Conservation (phyloP, 768 basidiomycete genomes). For the Cystoderma amianthinum region DNA sequence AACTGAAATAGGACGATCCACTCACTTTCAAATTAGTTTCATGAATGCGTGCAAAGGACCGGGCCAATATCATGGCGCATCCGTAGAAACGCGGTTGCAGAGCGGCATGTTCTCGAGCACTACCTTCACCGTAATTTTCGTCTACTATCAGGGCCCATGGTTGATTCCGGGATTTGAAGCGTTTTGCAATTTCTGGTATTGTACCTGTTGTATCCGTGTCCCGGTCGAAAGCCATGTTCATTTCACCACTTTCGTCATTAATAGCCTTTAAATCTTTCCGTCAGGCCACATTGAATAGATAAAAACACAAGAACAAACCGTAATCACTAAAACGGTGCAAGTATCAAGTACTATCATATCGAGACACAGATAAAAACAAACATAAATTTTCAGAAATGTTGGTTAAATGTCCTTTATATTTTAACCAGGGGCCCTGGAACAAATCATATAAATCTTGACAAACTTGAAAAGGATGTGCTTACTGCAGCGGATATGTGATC, state of each 20-base stretch:
- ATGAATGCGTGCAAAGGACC: conserved; percentile 97
- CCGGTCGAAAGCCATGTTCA: conserved; percentile 87
- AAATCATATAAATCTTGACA: conserved; percentile 2
- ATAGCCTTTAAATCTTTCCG: conserved; percentile 45
- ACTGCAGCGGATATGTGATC: conserved; percentile 98
- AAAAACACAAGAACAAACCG: conserved; percentile 31
- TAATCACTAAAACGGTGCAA: conserved; percentile 58
- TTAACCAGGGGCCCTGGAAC: conserved; percentile 88
- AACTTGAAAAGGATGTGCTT: conserved; percentile 12
- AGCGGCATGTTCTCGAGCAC: conserved; percentile 96
- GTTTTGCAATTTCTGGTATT: conserved; percentile 88
- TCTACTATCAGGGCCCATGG: conserved; percentile 95
- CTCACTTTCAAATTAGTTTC: conserved; percentile 92
- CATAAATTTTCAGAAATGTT: conserved; percentile 95
- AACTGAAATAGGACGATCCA: not conserved
- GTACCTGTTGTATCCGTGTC: conserved; percentile 61
- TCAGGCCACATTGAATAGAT: conserved; percentile 1
- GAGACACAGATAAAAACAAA: conserved; percentile 31
- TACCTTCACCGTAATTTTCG: conserved; percentile 97
- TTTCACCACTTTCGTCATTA: conserved; percentile 91
- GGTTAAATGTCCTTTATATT: conserved; percentile 95
- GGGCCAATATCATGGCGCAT: conserved; percentile 79
- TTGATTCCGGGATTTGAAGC: conserved; percentile 73
- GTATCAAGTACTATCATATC: not conserved
- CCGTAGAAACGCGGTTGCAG: conserved; percentile 95